Conservation (phyloP, 1,284 basidiomycete genomes). For the Cystobasidium slooffiae region DNA sequence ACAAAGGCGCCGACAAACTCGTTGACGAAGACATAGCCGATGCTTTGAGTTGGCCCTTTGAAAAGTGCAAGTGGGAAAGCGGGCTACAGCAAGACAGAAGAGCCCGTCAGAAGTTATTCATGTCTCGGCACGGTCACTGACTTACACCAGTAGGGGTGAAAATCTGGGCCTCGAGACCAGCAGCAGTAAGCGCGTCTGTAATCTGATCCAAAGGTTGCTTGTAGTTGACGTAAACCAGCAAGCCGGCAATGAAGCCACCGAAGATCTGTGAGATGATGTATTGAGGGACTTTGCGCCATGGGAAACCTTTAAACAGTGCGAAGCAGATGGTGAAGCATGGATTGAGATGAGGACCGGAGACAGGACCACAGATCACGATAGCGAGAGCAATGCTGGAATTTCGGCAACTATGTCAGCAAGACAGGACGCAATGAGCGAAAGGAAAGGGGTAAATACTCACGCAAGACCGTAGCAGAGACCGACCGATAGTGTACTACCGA, state of each 20-base stretch:
- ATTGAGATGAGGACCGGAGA: conserved; percentile 50
- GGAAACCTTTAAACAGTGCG: conserved; percentile 61
- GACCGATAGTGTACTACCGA: conserved; percentile 46
- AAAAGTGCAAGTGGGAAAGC: conserved; percentile 18
- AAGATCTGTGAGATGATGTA: conserved; percentile 73
- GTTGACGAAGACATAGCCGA: conserved; percentile 33
- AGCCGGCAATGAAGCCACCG: conserved; percentile 70
- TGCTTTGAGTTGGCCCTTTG: conserved; percentile 8
- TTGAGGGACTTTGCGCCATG: conserved; percentile 74
- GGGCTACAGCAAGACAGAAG: conserved; percentile 34
- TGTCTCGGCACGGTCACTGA: conserved; percentile 42
- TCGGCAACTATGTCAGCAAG: no score
- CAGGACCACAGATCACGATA: conserved; percentile 47
- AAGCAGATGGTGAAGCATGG: conserved; percentile 51
- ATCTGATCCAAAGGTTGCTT: conserved; percentile 68
- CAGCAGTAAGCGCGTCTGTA: conserved; percentile 31
- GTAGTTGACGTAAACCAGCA: conserved; percentile 74
- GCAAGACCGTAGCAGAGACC: conserved; percentile 46
- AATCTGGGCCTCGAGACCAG: conserved; percentile 27
- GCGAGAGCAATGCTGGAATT: conserved; percentile 48
- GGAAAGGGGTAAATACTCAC: background rate
- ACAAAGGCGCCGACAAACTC: conserved; percentile 45
- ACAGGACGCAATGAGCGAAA: conserved; percentile 6
- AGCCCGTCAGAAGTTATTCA: conserved; percentile 8
- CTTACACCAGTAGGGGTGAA: conserved; percentile 46